phyloP scores from a whole-genome alignment of 345 rosid species.

The Conringia planisiliqua region DNA sequence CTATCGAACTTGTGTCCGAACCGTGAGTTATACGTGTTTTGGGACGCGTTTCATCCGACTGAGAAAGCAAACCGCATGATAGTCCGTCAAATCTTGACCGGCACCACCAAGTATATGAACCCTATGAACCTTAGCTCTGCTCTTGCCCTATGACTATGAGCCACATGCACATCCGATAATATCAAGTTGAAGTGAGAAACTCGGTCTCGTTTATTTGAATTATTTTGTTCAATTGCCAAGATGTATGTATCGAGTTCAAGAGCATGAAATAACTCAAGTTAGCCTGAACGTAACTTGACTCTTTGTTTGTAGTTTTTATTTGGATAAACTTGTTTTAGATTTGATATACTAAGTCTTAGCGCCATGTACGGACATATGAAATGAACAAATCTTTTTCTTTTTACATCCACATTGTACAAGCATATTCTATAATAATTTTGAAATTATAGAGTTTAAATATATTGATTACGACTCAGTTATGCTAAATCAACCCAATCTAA shows the following conservation, averaged over 20 bases:
- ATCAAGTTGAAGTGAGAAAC: not conserved
- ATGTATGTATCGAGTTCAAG: not conserved
- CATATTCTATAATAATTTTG: not conserved
- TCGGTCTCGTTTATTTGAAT: not conserved
- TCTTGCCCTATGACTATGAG: slow-evolving; percentile 40
- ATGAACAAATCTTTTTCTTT: not conserved
- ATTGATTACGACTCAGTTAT: not conserved
- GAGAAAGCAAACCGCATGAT: slow-evolving; percentile 72
- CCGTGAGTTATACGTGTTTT: slow-evolving; percentile 61
- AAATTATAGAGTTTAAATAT: not conserved
- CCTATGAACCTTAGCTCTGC: slow-evolving; percentile 94
- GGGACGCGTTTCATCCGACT: slow-evolving; percentile 89
- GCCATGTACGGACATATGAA: not conserved
- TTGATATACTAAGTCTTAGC: not conserved
- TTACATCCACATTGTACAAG: not conserved
- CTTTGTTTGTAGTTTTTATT: not conserved
- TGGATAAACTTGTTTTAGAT: not conserved
- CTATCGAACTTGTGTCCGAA: slow-evolving; percentile 73
- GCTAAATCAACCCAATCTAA: not conserved
- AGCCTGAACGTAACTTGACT: not conserved
- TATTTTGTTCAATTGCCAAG: not conserved
- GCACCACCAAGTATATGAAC: slow-evolving; percentile 49
- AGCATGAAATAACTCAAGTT: not conserved
- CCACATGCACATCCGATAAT: not conserved
- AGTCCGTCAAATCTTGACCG: slow-evolving; percentile 48